Evolutionary conservation across 2,329 filamentous ascomycete genomes (phyloP).

Genomic region (Drechmeria coniospora): DNA sequence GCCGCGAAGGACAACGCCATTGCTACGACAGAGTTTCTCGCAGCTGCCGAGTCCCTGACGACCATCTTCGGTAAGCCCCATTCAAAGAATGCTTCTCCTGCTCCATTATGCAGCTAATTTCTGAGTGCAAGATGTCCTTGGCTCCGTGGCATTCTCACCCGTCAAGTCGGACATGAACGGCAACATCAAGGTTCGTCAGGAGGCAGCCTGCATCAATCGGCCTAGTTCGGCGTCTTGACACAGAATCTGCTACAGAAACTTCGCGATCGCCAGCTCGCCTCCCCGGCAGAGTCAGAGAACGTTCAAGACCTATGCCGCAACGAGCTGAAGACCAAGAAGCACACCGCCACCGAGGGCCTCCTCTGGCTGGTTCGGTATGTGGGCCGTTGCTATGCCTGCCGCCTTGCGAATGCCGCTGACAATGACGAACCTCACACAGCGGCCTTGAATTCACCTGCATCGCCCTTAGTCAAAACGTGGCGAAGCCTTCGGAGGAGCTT

Average conservation of each 20-base stretch:
- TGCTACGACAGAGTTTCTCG: conserved; percentile 73
- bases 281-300: conserved; percentile 64
- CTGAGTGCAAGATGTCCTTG: conserved; percentile 38
- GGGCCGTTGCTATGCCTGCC: conserved; percentile 1
- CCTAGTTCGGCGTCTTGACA: no score
- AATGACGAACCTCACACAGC: no score
- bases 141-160: conserved; percentile 64
- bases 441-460: conserved; percentile 88
- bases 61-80: conserved; percentile 61
- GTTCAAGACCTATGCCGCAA: conserved; percentile 74
- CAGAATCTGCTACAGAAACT: conserved; percentile 70
- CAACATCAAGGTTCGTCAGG: conserved; percentile 63
- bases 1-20: conserved; percentile 61
- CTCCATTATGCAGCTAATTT: background rate
- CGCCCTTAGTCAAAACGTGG: conserved; percentile 63
- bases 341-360: conserved; percentile 75
- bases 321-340: conserved; percentile 81
- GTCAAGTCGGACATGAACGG: conserved; percentile 85
- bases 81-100: background rate
- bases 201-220: background rate
- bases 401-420: no score
- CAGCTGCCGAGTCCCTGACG: conserved; percentile 74
- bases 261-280: conserved; percentile 62
- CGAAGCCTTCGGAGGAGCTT: conserved; percentile 57
- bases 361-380: conserved; percentile 77